These are phyloP conservation scores for Akebia trifoliata DNA, from an alignment of 164 flowering plant genomes.

Conservation along the genomic window DNA sequence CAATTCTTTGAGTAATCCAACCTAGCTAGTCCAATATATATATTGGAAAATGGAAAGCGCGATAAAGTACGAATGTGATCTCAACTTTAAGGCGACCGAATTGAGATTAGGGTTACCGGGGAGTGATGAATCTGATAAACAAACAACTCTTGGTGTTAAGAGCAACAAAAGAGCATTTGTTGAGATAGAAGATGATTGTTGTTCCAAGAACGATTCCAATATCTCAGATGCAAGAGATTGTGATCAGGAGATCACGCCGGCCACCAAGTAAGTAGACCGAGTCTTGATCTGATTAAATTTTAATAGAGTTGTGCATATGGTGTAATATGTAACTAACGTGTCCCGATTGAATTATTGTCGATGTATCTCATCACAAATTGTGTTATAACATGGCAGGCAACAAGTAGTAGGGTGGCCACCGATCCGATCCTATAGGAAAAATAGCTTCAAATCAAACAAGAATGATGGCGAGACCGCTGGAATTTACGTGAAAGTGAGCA, in stretches of 20 bases:
- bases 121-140: slow-evolving; percentile 18
- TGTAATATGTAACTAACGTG: too few relatives aligned
- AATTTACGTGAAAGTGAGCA: slow-evolving; percentile 75
- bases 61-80: slow-evolving; percentile 29
- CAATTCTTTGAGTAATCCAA: too few relatives aligned
- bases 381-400: slow-evolving; percentile 32
- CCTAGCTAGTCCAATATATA: background rate
- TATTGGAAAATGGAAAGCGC: slow-evolving; percentile 9
- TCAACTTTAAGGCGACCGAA: slow-evolving; percentile 60
- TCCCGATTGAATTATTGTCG: background rate
- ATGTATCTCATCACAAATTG: background rate
- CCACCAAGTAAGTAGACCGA: slow-evolving; percentile 25
- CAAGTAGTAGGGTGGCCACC: slow-evolving; percentile 93
- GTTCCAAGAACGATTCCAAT: slow-evolving; percentile 2
- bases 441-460: slow-evolving; percentile 44
- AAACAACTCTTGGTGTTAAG: slow-evolving; percentile 9
- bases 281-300: background rate
- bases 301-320: too few relatives aligned
- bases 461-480: slow-evolving; percentile 40
- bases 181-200: slow-evolving; percentile 19
- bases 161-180: slow-evolving; percentile 37
- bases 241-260: slow-evolving; percentile 9
- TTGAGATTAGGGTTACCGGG: slow-evolving; percentile 63
- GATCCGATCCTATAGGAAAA: slow-evolving; percentile 59
- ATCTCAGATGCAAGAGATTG: slow-evolving; percentile 4